These are phyloP conservation scores for Rhodotorula diobovata DNA, from an alignment of 768 basidiomycete species.

Conservation along the genomic window DNA sequence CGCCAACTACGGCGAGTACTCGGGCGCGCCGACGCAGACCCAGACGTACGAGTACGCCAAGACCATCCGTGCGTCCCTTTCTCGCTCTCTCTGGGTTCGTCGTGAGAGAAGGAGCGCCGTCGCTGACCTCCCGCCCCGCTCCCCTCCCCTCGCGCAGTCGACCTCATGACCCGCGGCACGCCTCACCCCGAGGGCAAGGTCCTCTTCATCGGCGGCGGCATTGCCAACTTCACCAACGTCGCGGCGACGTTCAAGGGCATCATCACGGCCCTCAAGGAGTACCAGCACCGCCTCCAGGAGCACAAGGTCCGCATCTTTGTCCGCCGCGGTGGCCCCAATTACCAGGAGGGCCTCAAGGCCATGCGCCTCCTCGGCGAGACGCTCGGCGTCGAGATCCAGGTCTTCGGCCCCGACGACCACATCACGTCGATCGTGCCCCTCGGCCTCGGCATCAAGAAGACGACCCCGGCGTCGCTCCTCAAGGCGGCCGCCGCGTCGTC, in stretches of 20 bases:
- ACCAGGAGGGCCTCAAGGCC: constrained; percentile 97
- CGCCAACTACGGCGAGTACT: constrained; percentile 99
- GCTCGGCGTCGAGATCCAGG: constrained; percentile 83
- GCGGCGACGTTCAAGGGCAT: constrained; percentile 99
- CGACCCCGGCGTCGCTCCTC: constrained; percentile 42
- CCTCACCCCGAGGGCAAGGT: constrained; percentile 77
- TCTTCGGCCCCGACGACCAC: constrained; percentile 93
- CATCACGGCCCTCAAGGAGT: constrained; percentile 92
- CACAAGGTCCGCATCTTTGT: constrained; percentile 92
- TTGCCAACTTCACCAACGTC: constrained; percentile 98
- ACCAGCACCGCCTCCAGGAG: constrained; percentile 73
- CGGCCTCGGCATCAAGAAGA: constrained; percentile 74
- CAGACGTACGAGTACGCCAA: constrained; percentile 99
- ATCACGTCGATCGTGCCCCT: constrained; percentile 98
- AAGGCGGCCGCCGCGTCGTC: constrained; percentile 34
- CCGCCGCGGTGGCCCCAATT: constrained; percentile 97
- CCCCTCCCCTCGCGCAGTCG: constrained; percentile 54
- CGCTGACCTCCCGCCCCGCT: neutral
- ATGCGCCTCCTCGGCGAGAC: constrained; percentile 95
- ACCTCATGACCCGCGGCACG: constrained; percentile 85
- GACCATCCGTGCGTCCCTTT: constrained; percentile 69
- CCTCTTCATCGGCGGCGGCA: constrained; percentile 99
- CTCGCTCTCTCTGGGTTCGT: neutral
- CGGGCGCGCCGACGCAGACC: constrained; percentile 92
- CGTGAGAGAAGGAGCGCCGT: too few relatives aligned